Percentiles rank a stretch among this genome's conserved stretches.
Evolutionary conservation across 495 filamentous ascomycete species (phyloP).

Genomic region (Xylaria cubensis): DNA sequence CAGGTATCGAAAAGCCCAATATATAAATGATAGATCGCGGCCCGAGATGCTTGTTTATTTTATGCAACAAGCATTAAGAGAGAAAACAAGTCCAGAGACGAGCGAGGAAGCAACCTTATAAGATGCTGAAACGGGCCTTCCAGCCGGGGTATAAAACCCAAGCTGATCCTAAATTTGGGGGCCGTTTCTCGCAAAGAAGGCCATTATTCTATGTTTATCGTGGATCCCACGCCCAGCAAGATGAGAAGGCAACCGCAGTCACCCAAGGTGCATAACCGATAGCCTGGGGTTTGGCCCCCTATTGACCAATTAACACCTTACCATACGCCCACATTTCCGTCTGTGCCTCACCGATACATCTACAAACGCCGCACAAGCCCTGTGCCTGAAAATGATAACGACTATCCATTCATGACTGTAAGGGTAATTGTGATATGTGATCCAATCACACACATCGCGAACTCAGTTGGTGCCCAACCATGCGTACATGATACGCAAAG

Average conservation of each 20-base stretch:
- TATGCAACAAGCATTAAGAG: neutral
- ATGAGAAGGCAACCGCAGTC: neutral
- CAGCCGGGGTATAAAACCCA: neutral
- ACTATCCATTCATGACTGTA: neutral
- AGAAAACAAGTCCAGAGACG: neutral
- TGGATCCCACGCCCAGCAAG: neutral
- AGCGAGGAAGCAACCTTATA: neutral
- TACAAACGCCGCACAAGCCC: neutral
- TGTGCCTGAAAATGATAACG: neutral
- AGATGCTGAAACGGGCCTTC: neutral
- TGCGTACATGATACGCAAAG: neutral
- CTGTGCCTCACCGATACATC: neutral
- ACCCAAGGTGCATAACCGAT: neutral
- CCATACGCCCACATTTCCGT: neutral
- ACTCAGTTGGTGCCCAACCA: neutral
- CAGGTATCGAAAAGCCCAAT: neutral
- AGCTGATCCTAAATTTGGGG: conserved; percentile 10
- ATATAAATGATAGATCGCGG: neutral
- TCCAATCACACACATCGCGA: neutral
- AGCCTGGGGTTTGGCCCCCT: neutral
- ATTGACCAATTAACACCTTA: neutral
- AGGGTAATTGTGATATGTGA: neutral
- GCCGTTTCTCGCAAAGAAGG: neutral
- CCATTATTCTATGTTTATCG: neutral
- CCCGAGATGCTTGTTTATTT: neutral